phyloP scores from a whole-genome alignment of 371 early-diverging fungal species.

The Chytridium lagenaria region DNA sequence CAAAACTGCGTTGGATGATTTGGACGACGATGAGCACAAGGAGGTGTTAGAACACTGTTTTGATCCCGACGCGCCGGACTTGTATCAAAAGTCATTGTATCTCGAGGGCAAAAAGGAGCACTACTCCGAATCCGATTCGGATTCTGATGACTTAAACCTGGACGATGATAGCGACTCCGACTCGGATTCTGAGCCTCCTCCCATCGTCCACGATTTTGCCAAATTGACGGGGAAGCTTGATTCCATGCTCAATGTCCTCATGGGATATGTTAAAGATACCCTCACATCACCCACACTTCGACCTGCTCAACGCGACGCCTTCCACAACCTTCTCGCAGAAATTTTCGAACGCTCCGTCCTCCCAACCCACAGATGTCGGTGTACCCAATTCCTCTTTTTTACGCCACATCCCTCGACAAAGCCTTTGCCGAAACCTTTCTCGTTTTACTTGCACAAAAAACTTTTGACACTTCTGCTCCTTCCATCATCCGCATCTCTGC shows the following conservation, averaged over 20 bases:
- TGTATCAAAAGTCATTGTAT: not conserved
- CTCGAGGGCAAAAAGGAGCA: not conserved
- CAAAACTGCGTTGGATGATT: slow-evolving; percentile 89
- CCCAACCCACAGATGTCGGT: slow-evolving; percentile 87
- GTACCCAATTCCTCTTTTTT: slow-evolving; percentile 93
- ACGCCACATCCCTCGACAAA: slow-evolving; percentile 71
- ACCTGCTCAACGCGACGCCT: slow-evolving; percentile 30
- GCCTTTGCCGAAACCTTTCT: slow-evolving; percentile 79
- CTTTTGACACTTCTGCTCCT: slow-evolving; percentile 65
- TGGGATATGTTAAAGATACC: slow-evolving; percentile 62
- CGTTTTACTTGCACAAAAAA: slow-evolving; percentile 72
- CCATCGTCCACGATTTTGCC: slow-evolving; percentile 56
- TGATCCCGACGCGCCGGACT: slow-evolving; percentile 25
- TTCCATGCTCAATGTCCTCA: slow-evolving; percentile 75
- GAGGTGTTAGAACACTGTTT: slow-evolving; percentile 39
- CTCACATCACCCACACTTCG: slow-evolving; percentile 26
- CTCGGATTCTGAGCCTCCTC: slow-evolving; percentile 38
- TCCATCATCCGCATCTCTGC: slow-evolving; percentile 78
- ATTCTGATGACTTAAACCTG: slow-evolving; percentile 47
- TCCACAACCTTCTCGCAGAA: slow-evolving; percentile 63
- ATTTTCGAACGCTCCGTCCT: slow-evolving; percentile 83
- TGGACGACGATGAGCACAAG: slow-evolving; percentile 74
- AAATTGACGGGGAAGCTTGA: slow-evolving; percentile 84
- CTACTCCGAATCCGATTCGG: not conserved
- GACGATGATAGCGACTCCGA: slow-evolving; percentile 47